Conservation (phyloP, 805 yeast species). For the Wickerhamiella cacticola region DNA sequence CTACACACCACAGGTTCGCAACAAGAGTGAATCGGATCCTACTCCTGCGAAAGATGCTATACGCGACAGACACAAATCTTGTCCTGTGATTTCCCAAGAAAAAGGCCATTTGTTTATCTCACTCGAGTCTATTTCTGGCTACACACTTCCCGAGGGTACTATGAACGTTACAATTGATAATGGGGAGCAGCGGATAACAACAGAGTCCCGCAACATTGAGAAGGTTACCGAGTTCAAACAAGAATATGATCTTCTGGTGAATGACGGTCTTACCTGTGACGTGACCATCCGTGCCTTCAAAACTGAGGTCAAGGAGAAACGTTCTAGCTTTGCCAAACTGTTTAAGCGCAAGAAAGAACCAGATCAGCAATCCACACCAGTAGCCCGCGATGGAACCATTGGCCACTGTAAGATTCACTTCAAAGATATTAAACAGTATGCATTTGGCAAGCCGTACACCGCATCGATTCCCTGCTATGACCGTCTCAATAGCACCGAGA, state of each 20-base stretch:
- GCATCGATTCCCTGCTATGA: neutral
- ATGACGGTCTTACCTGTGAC: constrained; percentile 42
- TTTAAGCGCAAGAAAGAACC: constrained; percentile 4
- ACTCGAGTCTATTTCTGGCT: constrained; percentile 37
- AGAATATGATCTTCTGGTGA: constrained; percentile 63
- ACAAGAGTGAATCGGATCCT: neutral
- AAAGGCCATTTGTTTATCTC: constrained; percentile 36
- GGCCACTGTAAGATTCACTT: constrained; percentile 52
- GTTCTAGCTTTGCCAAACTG: constrained; percentile 3
- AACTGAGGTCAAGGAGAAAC: constrained; percentile 18
- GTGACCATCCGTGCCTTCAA: constrained; percentile 51
- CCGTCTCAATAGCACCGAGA: constrained; percentile 17
- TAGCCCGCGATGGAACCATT: constrained; percentile 72
- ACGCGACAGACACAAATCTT: constrained; percentile 1
- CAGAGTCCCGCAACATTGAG: constrained; percentile 37
- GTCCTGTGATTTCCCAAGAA: constrained; percentile 28
- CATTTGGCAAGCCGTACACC: constrained; percentile 36
- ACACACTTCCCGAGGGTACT: constrained; percentile 36
- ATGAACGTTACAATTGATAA: constrained; percentile 52
- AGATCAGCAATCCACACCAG: constrained; percentile 14
- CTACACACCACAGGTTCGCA: neutral
- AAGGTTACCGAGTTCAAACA: constrained; percentile 37
- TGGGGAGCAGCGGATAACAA: constrained; percentile 66
- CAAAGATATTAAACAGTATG: constrained; percentile 35
- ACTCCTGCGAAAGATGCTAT: neutral